These are phyloP conservation scores for Wickerhamiella spandovensis DNA, from an alignment of 805 yeast genomes.

Conservation along the genomic window DNA sequence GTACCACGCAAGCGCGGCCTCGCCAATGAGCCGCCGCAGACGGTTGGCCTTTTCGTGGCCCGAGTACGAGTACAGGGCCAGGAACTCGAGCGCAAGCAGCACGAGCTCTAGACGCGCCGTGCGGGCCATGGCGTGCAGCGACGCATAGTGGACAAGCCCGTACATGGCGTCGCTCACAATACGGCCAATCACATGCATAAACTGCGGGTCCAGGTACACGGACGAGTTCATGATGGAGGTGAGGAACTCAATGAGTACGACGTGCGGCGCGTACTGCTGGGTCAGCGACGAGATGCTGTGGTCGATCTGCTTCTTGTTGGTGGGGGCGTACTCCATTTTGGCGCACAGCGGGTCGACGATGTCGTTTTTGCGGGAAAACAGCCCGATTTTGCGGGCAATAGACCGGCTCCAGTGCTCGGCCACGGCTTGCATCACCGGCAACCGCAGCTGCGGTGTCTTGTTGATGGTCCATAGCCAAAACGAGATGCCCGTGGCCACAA, in stretches of 20 bases:
- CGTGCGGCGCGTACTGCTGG: conserved; percentile 50
- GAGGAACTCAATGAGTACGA: conserved; percentile 51
- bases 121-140: conserved; percentile 74
- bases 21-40: conserved; percentile 41
- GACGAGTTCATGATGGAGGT: conserved; percentile 71
- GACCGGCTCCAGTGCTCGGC: conserved; percentile 56
- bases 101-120: conserved; percentile 61
- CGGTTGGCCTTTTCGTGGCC: conserved; percentile 32
- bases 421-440: conserved; percentile 54
- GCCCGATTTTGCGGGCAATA: conserved; percentile 44
- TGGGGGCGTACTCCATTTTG: conserved; percentile 82
- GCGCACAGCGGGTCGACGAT: conserved; percentile 44
- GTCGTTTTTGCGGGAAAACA: conserved; percentile 48
- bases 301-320: conserved; percentile 47
- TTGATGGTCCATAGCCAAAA: conserved; percentile 71
- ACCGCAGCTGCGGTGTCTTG: conserved; percentile 45
- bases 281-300: conserved; percentile 38
- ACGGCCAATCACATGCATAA: conserved; percentile 54
- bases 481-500: conserved; percentile 53
- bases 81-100: conserved; percentile 50
- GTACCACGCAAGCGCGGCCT: conserved; percentile 73
- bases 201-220: conserved; percentile 53
- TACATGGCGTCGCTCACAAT: conserved; percentile 30
- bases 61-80: conserved; percentile 37
- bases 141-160: conserved; percentile 46